phyloP scores from a whole-genome alignment of 495 filamentous ascomycete species.

The Tuber aestivum region DNA sequence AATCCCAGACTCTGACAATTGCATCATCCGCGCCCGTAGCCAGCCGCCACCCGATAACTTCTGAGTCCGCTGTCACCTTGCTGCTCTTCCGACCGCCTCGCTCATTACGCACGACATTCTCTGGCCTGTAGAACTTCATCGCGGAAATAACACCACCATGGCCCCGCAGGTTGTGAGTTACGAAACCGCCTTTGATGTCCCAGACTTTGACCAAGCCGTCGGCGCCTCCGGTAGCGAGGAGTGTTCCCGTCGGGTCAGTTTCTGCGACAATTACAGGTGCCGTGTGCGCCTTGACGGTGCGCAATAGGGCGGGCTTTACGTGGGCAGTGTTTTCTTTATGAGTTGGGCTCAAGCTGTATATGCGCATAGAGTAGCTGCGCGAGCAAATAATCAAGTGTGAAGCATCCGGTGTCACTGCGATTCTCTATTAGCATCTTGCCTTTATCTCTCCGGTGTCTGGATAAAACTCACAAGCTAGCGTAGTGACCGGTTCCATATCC shows the following conservation, averaged over 20 bases:
- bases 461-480: constrained; percentile 61
- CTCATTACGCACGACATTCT: constrained; percentile 39
- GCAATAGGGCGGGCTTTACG: constrained; percentile 61
- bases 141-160: constrained; percentile 86
- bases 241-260: constrained; percentile 76
- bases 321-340: constrained; percentile 40
- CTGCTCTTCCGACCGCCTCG: constrained; percentile 44
- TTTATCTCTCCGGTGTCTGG: constrained; percentile 4
- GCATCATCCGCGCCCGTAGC: constrained; percentile 91
- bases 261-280: constrained; percentile 79
- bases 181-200: constrained; percentile 86
- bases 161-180: constrained; percentile 91
- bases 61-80: constrained; percentile 48
- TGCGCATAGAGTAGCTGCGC: constrained; percentile 86
- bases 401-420: constrained; percentile 72
- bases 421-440: constrained; percentile 30
- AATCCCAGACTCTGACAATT: constrained; percentile 82
- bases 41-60: constrained; percentile 60
- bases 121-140: constrained; percentile 78
- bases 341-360: constrained; percentile 65
- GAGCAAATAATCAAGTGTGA: constrained; percentile 88
- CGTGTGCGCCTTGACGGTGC: constrained; percentile 82
- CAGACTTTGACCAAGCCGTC: constrained; percentile 93
- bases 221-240: constrained; percentile 84
- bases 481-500: constrained; percentile 91